Evolutionary conservation across 257 asterid species (phyloP).

Genomic region (Coffea eugenioides): DNA sequence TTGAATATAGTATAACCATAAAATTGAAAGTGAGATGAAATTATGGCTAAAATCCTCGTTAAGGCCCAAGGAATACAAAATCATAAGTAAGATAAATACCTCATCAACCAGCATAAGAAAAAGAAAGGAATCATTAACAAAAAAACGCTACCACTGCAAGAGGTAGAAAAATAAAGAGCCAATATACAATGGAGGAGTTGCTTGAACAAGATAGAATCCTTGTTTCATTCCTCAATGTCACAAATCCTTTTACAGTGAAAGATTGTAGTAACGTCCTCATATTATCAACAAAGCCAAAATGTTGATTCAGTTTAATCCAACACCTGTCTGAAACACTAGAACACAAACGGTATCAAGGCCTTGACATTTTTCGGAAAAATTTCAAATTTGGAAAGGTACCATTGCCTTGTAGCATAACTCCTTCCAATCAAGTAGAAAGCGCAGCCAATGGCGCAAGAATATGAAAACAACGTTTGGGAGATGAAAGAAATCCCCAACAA

Average conservation of each 20-base stretch:
- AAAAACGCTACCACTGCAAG: neutral
- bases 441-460: conserved; percentile 34
- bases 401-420: conserved; percentile 61
- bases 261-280: neutral
- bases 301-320: neutral
- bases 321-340: conserved; percentile 27
- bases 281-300: neutral
- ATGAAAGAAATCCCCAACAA: conserved; percentile 53
- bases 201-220: neutral
- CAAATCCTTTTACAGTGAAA: neutral
- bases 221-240: neutral
- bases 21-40: neutral
- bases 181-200: neutral
- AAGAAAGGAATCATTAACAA: too few relatives aligned
- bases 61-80: too few relatives aligned
- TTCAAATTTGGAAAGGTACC: conserved; percentile 74
- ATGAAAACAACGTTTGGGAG: conserved; percentile 47
- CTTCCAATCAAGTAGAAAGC: conserved; percentile 45
- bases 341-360: conserved; percentile 62
- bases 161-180: neutral
- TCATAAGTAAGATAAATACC: neutral
- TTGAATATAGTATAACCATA: neutral
- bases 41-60: neutral
- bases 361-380: conserved; percentile 59
- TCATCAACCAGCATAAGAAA: neutral